phyloP scores from a whole-genome alignment of 1,139 yeast genomes.

The Magnusiomyces ingens region DNA sequence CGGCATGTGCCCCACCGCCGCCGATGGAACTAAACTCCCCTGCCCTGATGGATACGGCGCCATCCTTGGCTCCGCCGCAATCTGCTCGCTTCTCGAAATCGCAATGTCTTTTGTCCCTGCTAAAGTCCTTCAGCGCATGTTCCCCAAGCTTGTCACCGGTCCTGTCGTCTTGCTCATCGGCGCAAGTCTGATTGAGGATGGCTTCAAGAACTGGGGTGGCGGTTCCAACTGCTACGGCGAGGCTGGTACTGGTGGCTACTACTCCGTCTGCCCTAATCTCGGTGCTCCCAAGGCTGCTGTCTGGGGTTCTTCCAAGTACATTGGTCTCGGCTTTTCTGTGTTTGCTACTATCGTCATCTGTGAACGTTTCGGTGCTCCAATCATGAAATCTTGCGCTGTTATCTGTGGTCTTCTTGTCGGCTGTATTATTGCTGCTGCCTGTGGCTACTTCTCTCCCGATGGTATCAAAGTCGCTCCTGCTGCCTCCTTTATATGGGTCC shows the following conservation, averaged over 20 bases:
- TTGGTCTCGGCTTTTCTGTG: conserved; percentile 83
- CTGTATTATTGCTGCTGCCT: conserved; percentile 85
- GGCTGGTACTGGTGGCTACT: conserved; percentile 41
- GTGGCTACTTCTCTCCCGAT: conserved; percentile 63
- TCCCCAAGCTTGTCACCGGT: conserved; percentile 89
- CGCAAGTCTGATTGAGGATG: conserved; percentile 55
- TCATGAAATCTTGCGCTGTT: conserved; percentile 89
- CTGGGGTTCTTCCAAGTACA: conserved; percentile 81
- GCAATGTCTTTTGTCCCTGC: conserved; percentile 71
- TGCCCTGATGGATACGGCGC: conserved; percentile 90
- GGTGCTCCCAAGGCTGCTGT: conserved; percentile 49
- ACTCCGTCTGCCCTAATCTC: conserved; percentile 40
- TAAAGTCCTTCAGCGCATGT: conserved; percentile 55
- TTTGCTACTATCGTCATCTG: conserved; percentile 62
- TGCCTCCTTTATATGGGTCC: conserved; percentile 80
- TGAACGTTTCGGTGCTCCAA: conserved; percentile 90
- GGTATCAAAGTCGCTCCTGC: conserved; percentile 67
- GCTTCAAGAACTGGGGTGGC: conserved; percentile 81
- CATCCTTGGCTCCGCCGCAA: conserved; percentile 71
- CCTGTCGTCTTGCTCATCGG: conserved; percentile 87
- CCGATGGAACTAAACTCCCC: conserved; percentile 57
- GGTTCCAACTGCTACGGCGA: conserved; percentile 51
- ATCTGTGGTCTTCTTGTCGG: conserved; percentile 78
- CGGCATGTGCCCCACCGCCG: conserved; percentile 60
- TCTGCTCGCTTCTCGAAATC: conserved; percentile 70